Percentiles rank a stretch among this genome's conserved stretches.
These are phyloP conservation scores for Xenoacremonium recifei DNA, from an alignment of 2,329 filamentous ascomycete species.

Conservation along the genomic window DNA sequence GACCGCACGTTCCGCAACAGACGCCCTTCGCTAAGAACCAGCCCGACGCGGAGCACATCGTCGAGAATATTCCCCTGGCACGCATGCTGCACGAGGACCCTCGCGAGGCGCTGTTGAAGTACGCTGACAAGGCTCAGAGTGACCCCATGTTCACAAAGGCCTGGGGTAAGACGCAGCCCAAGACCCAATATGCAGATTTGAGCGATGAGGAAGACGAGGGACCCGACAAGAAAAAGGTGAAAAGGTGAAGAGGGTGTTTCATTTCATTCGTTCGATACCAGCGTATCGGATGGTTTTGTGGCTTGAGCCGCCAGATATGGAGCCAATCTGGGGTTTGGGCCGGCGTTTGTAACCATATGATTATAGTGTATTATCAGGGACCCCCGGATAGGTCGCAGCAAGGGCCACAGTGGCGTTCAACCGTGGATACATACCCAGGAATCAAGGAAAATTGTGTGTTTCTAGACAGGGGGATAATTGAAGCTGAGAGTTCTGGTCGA, in stretches of 20 bases:
- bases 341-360: too few species aligned
- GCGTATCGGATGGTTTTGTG: too few species aligned
- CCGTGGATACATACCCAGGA: too few species aligned
- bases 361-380: too few species aligned
- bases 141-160: conserved; percentile 94
- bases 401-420: too few species aligned
- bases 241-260: conserved; percentile 41
- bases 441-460: too few species aligned
- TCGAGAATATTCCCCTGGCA: conserved; percentile 83
- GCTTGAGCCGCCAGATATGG: too few species aligned
- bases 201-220: conserved; percentile 79
- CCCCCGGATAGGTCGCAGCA: too few species aligned
- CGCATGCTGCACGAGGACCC: conserved; percentile 96
- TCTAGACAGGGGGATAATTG: too few species aligned
- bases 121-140: conserved; percentile 88
- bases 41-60: conserved; percentile 86
- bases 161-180: conserved; percentile 88
- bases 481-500: too few species aligned
- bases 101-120: conserved; percentile 88
- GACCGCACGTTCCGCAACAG: conserved; percentile 79
- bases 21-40: conserved; percentile 91
- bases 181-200: conserved; percentile 84
- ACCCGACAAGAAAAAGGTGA: conserved; percentile 64
- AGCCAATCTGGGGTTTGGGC: too few species aligned
- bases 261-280: not conserved